These are phyloP conservation scores for Auricularia heimuer DNA, from an alignment of 768 basidiomycete genomes.

Conservation along the genomic window DNA sequence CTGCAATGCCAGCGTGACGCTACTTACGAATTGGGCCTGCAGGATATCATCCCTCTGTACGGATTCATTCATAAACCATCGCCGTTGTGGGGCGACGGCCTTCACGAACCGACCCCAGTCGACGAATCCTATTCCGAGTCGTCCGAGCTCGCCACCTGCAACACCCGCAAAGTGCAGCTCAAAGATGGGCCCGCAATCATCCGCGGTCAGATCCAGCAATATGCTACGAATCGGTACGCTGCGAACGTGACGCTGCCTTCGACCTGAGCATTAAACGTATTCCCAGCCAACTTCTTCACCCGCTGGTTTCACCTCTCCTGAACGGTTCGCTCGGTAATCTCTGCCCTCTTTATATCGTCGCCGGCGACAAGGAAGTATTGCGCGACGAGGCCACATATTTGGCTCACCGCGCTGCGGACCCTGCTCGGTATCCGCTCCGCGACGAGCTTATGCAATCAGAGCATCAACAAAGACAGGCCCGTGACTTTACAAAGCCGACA, in stretches of 20 bases:
- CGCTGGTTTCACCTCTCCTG: conserved; percentile 71
- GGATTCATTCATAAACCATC: conserved; percentile 74
- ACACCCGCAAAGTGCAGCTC: conserved; percentile 45
- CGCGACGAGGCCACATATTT: conserved; percentile 85
- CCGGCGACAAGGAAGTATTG: conserved; percentile 83
- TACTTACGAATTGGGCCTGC: background rate
- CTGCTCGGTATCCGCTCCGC: conserved; percentile 56
- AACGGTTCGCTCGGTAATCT: conserved; percentile 80
- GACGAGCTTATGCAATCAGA: conserved; percentile 39
- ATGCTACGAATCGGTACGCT: conserved; percentile 65
- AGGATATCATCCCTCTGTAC: conserved; percentile 76
- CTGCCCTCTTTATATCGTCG: conserved; percentile 76
- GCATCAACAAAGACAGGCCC: conserved; percentile 38
- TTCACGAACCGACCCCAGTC: background rate
- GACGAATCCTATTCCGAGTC: background rate
- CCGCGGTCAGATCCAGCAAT: conserved; percentile 72
- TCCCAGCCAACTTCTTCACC: conserved; percentile 46
- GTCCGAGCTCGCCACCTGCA: conserved; percentile 15
- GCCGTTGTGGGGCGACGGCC: conserved; percentile 34
- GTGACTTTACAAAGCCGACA: conserved; percentile 41
- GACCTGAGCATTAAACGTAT: background rate
- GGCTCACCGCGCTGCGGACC: conserved; percentile 91
- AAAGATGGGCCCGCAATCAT: conserved; percentile 23
- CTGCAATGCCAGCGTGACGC: background rate
- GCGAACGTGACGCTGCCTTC: too few species aligned